Base-by-base conservation (phyloP, 768 basidiomycete species). In the Hygrophoropsis aurantiaca region DNA sequence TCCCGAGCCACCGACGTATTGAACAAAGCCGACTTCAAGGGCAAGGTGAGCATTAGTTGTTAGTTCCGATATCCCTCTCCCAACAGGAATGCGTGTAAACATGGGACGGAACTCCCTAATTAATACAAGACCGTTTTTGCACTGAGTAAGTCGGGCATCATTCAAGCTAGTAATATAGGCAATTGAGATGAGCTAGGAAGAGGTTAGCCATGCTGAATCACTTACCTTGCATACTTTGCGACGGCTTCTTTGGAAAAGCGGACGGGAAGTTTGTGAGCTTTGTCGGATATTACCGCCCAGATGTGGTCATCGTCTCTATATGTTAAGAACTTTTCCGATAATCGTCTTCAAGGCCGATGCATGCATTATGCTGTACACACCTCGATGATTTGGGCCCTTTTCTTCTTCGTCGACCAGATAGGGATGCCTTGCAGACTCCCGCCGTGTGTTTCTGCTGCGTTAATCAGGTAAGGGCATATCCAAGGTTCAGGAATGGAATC, bases 251-350 rank as follows among this genome's bases (percentile, higher is more conserved):
- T 70, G 32, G 72, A 77, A 55, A 89, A 78, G 25, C 78, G 78
- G 4, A 81, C 72, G 4, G 81, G 75, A 15, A 87, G 65, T 11
- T 51, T 53, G 47, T 76, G 55, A 2, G 66, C 50, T 56, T 77
- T 81, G 61, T 90, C 87, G 2, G 85, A 86, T 11, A 82, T 60
- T 37, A 67, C 65, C 1, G 78, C 85, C 86, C 87, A 90, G 15
- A 87, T 58, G n/a, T 71, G 67, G 36, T 74, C 69, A 27, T 72
- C 58, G 5, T 58, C 55, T 16, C 71, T 72, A 52, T 69, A 79
- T 6, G 81, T 81, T 20, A 87, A 61, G 52, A 85, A 80, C 85
- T 87, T 46, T 11, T n/a, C n/a, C 21, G 42, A 27, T 26, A 40
- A 13, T 5, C 33, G n/a, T 7, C n/a, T 35, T 51, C 49, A 33